These are phyloP conservation scores for Blastobotrys petasosporus DNA, from an alignment of 1,139 yeast genomes.

Conservation along the genomic window DNA sequence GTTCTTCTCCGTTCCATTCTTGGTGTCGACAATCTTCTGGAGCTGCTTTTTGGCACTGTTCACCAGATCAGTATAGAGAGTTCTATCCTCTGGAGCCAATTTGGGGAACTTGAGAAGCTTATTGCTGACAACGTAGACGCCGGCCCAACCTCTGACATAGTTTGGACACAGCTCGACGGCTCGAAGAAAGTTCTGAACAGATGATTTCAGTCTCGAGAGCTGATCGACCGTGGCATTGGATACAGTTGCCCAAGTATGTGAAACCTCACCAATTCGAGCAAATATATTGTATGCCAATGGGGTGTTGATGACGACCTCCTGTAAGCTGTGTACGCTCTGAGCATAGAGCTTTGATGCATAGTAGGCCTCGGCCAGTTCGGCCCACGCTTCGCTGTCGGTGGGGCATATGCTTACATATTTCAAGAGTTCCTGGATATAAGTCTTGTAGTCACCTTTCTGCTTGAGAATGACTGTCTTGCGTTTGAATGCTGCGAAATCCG, in stretches of 20 bases:
- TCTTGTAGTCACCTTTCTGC: conserved; percentile 29
- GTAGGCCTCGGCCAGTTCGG: conserved; percentile 65
- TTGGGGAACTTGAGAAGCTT: conserved; percentile 27
- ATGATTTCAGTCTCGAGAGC: conserved; percentile 29
- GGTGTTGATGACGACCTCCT: conserved; percentile 60
- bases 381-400: conserved; percentile 69
- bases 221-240: conserved; percentile 16
- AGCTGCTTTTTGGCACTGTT: conserved; percentile 36
- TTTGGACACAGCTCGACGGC: conserved; percentile 70
- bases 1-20: conserved; percentile 31
- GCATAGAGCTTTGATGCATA: conserved; percentile 54
- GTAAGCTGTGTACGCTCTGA: conserved; percentile 58
- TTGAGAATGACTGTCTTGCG: conserved; percentile 35
- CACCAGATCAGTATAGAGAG: conserved; percentile 29
- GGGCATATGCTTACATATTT: conserved; percentile 55
- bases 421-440: conserved; percentile 46
- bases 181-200: conserved; percentile 55
- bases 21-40: conserved; percentile 30
- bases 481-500: conserved; percentile 35
- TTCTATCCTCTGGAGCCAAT: conserved; percentile 18
- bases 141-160: conserved; percentile 72
- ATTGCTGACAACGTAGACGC: conserved; percentile 45
- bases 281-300: conserved; percentile 73
- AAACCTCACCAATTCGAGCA: conserved; percentile 54
- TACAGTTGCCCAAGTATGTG: conserved; percentile 25